Conservation (phyloP, 2,329 filamentous ascomycete genomes). For the Phoma sp. region DNA sequence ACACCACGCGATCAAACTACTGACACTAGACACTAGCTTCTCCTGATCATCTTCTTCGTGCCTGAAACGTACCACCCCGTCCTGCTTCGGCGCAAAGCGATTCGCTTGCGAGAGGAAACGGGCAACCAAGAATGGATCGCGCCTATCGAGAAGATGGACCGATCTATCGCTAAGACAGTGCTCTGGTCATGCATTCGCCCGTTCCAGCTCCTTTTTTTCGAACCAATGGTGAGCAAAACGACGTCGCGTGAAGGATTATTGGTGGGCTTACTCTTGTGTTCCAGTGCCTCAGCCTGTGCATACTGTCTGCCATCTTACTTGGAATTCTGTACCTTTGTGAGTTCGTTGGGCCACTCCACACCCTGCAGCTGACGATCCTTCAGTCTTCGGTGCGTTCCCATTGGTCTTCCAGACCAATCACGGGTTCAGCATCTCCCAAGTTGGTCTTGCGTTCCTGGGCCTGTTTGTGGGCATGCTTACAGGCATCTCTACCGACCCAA, state of each 20-base stretch:
- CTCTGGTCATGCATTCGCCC: constrained; percentile 65
- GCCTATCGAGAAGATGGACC: constrained; percentile 74
- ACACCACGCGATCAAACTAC: constrained; percentile 20
- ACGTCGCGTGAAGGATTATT: constrained; percentile 17
- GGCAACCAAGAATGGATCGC: constrained; percentile 79
- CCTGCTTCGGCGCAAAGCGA: constrained; percentile 75
- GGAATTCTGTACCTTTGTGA: constrained; percentile 80
- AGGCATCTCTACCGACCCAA: constrained; percentile 66
- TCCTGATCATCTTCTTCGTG: constrained; percentile 72
- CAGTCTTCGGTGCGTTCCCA: constrained; percentile 71
- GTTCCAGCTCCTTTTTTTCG: constrained; percentile 78
- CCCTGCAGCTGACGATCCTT: constrained; percentile 54
- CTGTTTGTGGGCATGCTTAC: constrained; percentile 69
- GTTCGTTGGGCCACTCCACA: constrained; percentile 65
- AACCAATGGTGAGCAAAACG: constrained; percentile 71
- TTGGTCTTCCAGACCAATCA: constrained; percentile 78
- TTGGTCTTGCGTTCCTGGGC: constrained; percentile 77
- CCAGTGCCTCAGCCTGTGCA: constrained; percentile 73
- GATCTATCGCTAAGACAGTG: constrained; percentile 66
- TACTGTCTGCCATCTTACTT: constrained; percentile 83
- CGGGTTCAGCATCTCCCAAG: constrained; percentile 78
- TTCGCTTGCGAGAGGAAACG: constrained; percentile 72
- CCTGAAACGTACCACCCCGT: constrained; percentile 85
- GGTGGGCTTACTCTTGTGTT: constrained; percentile 34
- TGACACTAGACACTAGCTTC: constrained; percentile 56